Percentiles rank a stretch among this genome's conserved stretches.
Conservation (phyloP, 2,329 filamentous ascomycete genomes). For the Stylonectria norvegica region DNA sequence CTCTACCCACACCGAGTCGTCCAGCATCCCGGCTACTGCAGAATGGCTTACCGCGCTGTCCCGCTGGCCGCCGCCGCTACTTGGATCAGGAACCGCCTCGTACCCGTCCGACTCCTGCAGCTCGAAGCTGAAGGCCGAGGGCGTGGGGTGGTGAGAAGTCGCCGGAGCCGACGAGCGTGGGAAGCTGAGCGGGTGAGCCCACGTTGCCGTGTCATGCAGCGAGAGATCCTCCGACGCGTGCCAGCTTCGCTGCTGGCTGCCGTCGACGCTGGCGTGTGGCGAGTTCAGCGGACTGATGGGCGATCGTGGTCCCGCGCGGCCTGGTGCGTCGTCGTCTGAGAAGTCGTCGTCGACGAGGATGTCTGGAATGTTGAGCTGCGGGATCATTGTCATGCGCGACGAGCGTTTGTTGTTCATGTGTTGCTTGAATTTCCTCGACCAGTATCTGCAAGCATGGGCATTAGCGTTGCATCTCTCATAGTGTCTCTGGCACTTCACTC, state of each 20-base stretch:
- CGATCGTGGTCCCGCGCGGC: constrained; percentile 19
- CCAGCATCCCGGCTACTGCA: constrained; percentile 79
- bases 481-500: constrained; percentile 31
- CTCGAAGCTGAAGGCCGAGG: constrained; percentile 59
- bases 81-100: constrained; percentile 21
- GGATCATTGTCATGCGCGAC: constrained; percentile 73
- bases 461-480: not conserved
- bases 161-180: constrained; percentile 47
- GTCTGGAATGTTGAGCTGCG: constrained; percentile 80
- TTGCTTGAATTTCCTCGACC: constrained; percentile 77
- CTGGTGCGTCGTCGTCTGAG: constrained; percentile 36
- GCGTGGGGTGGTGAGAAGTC: constrained; percentile 40
- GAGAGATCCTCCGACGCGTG: constrained; percentile 43
- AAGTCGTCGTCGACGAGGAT: constrained; percentile 84
- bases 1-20: constrained; percentile 89
- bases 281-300: constrained; percentile 17
- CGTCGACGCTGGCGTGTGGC: constrained; percentile 24
- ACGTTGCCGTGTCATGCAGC: constrained; percentile 26
- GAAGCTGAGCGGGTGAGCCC: constrained; percentile 51
- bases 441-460: constrained; percentile 54
- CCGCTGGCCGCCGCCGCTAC: constrained; percentile 42
- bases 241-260: constrained; percentile 41
- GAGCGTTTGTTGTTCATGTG: constrained; percentile 68
- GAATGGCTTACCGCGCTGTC: constrained; percentile 64
- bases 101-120: constrained; percentile 44